These are phyloP conservation scores for Blastosporella zonata DNA, from an alignment of 1,284 basidiomycete species.

Conservation along the genomic window DNA sequence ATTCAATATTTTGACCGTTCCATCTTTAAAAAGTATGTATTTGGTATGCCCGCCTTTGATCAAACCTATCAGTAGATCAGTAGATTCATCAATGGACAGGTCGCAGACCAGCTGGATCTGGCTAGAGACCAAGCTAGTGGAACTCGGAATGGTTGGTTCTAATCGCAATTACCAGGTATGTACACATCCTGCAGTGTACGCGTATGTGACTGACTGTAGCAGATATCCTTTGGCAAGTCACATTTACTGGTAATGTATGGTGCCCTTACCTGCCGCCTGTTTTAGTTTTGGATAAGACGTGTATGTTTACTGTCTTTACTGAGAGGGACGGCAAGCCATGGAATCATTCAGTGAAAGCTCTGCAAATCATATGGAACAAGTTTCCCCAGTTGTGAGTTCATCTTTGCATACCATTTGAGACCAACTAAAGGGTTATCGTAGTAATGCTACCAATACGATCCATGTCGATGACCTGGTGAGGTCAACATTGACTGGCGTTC, in stretches of 20 bases:
- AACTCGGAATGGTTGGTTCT: constrained; percentile 81
- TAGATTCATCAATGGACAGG: constrained; percentile 36
- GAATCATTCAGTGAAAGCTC: constrained; percentile 79
- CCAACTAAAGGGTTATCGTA: constrained; percentile 25
- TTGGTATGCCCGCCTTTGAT: constrained; percentile 45
- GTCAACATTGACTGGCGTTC: constrained; percentile 10
- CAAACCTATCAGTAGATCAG: neutral
- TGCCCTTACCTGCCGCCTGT: constrained; percentile 5
- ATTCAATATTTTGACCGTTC: neutral
- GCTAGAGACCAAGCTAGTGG: constrained; percentile 88
- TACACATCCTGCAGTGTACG: constrained; percentile 4
- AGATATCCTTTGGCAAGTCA: constrained; percentile 58
- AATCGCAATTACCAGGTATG: constrained; percentile 68
- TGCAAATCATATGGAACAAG: constrained; percentile 86
- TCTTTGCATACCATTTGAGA: neutral
- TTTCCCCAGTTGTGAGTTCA: constrained; percentile 71
- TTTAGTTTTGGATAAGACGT: constrained; percentile 78
- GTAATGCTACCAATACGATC: constrained; percentile 75
- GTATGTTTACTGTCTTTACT: constrained; percentile 88
- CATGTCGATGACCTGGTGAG: constrained; percentile 84
- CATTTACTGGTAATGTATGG: neutral
- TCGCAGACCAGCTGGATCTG: constrained; percentile 89
- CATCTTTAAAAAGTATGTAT: constrained; percentile 53
- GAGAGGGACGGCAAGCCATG: constrained; percentile 70
- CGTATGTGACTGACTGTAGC: neutral